Percentiles rank a stretch among this genome's conserved stretches.
Conservation (phyloP, 2,329 filamentous ascomycete species). For the Colletotrichum chrysophilum region DNA sequence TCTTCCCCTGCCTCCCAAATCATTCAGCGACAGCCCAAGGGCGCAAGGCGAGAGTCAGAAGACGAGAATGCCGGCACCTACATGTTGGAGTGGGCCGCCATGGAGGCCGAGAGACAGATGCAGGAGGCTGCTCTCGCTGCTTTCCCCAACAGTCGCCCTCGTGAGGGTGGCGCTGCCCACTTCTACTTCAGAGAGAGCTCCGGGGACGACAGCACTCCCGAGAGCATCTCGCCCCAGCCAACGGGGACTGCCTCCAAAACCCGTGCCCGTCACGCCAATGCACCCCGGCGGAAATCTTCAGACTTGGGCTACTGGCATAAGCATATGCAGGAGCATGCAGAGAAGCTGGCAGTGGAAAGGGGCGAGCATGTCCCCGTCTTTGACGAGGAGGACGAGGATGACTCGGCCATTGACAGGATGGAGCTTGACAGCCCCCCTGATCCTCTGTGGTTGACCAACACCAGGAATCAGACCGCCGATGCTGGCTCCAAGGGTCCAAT, state of each 20-base stretch:
- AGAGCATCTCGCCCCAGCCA: slow-evolving; percentile 39
- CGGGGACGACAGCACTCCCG: slow-evolving; percentile 55
- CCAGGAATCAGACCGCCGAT: slow-evolving; percentile 26
- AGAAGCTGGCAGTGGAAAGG: slow-evolving; percentile 61
- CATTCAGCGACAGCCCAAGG: slow-evolving; percentile 39
- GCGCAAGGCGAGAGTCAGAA: slow-evolving; percentile 69
- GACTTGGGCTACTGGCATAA: slow-evolving; percentile 77
- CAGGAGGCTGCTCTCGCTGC: slow-evolving; percentile 78
- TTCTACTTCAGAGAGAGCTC: slow-evolving; percentile 72
- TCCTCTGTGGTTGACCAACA: slow-evolving; percentile 46
- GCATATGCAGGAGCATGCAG: slow-evolving; percentile 80
- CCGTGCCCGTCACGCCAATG: slow-evolving; percentile 24
- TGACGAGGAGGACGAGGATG: slow-evolving; percentile 32
- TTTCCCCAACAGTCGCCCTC: slow-evolving; percentile 74
- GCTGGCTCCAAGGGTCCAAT: slow-evolving; percentile 8
- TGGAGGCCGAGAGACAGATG: slow-evolving; percentile 80
- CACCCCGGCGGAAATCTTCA: slow-evolving; percentile 62
- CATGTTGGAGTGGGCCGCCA: slow-evolving; percentile 79
- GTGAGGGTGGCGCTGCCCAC: slow-evolving; percentile 74
- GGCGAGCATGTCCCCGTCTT: slow-evolving; percentile 20
- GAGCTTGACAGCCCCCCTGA: slow-evolving; percentile 43
- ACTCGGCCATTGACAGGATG: slow-evolving; percentile 50
- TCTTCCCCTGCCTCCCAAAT: slow-evolving; percentile 25
- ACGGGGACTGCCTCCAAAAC: slow-evolving; percentile 27
- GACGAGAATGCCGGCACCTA: slow-evolving; percentile 80